phyloP scores from a whole-genome alignment of 1,284 basidiomycete genomes.

The Salmacisia buchloeana region DNA sequence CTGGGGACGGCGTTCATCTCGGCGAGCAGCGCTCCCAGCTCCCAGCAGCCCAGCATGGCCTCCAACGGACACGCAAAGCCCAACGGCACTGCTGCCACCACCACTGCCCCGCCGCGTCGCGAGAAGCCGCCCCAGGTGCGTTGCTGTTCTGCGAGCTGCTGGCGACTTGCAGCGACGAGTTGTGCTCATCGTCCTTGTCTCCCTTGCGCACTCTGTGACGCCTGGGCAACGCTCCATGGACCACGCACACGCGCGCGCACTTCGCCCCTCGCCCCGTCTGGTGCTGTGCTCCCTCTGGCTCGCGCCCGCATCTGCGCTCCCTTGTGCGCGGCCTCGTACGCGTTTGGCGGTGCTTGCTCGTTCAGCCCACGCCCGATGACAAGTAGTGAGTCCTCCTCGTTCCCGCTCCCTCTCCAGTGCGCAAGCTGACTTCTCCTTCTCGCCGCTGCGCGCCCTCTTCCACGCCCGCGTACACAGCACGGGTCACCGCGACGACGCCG shows the following conservation, averaged over 20 bases:
- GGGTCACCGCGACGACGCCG: constrained; percentile 2
- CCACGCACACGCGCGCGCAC: too few relatives aligned
- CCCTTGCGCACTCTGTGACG: too few relatives aligned
- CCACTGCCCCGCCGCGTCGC: neutral
- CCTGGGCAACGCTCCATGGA: too few relatives aligned
- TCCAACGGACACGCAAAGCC: neutral
- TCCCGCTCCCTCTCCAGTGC: neutral
- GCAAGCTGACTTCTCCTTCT: neutral
- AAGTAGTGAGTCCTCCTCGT: neutral
- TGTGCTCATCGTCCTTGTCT: too few relatives aligned
- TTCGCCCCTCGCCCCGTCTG: too few relatives aligned
- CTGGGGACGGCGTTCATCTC: too few relatives aligned
- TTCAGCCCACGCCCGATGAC: constrained; percentile 6
- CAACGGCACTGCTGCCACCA: neutral
- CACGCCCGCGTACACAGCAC: too few relatives aligned
- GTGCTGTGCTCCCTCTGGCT: too few relatives aligned
- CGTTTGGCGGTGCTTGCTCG: neutral
- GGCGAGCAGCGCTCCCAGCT: too few relatives aligned
- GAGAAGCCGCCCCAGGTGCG: constrained; percentile 7
- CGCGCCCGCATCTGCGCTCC: too few relatives aligned
- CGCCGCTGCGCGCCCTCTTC: neutral
- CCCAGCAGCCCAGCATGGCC: neutral
- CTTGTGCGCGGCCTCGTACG: too few relatives aligned
- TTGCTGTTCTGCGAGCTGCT: neutral
- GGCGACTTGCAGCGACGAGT: neutral